A percentile compares a stretch with the other conserved stretches of the same genome.
phyloP scores from a whole-genome alignment of 1,284 basidiomycete species.

The Trametes pubescens region DNA sequence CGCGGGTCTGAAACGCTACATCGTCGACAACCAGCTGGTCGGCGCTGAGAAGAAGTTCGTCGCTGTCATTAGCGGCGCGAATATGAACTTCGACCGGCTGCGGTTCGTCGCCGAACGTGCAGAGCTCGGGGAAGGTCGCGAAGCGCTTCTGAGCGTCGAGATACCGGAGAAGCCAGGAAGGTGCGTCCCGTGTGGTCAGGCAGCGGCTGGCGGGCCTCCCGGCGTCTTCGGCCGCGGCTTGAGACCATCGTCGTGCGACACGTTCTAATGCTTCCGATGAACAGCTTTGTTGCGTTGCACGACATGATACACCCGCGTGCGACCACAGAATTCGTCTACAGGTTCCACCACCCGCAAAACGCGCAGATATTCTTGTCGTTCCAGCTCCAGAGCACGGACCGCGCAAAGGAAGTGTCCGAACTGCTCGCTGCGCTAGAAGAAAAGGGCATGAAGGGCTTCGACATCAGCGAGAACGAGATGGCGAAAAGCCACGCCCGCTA shows the following conservation, averaged over 20 bases:
- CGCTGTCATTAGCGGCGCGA: slow-evolving; percentile 93
- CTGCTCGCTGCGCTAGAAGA: slow-evolving; percentile 70
- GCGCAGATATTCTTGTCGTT: slow-evolving; percentile 95
- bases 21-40: slow-evolving; percentile 81
- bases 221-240: neutral
- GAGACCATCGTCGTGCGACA: neutral
- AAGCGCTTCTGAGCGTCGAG: slow-evolving; percentile 92
- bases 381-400: slow-evolving; percentile 73
- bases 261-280: slow-evolving; percentile 19
- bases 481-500: slow-evolving; percentile 96
- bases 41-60: slow-evolving; percentile 90
- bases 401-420: slow-evolving; percentile 73
- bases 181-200: slow-evolving; percentile 51
- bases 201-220: neutral
- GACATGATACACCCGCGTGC: slow-evolving; percentile 89
- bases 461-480: slow-evolving; percentile 95
- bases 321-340: slow-evolving; percentile 98
- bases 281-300: slow-evolving; percentile 89
- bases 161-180: slow-evolving; percentile 94
- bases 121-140: slow-evolving; percentile 94
- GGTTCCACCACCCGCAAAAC: slow-evolving; percentile 73
- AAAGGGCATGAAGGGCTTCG: slow-evolving; percentile 83
- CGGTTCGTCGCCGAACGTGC: slow-evolving; percentile 98
- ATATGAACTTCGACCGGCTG: slow-evolving; percentile 98
- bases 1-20: slow-evolving; percentile 92